These are phyloP conservation scores for Rachicladosporium sp. DNA, from an alignment of 2,329 filamentous ascomycete species.

Conservation along the genomic window DNA sequence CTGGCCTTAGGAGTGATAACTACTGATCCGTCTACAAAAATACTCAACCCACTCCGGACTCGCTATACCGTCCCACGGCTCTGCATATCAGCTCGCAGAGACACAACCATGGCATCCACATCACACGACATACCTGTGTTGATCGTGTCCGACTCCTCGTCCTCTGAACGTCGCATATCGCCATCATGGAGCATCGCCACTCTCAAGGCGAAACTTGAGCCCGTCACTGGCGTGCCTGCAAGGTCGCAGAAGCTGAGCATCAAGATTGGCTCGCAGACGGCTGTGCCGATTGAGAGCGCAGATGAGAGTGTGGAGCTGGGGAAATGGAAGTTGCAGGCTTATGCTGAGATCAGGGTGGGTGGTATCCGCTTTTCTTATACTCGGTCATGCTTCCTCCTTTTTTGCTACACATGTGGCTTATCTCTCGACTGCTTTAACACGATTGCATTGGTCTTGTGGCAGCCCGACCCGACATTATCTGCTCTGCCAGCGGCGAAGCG, in stretches of 20 bases:
- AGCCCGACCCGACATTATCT: too few relatives aligned
- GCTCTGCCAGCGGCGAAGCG: too few relatives aligned
- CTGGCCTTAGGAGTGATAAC: too few relatives aligned
- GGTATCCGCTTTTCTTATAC: too few relatives aligned
- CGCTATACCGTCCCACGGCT: too few relatives aligned
- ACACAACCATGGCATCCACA: conserved; percentile 13
- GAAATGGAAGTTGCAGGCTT: conserved; percentile 55
- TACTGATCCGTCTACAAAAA: too few relatives aligned
- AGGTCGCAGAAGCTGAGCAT: conserved; percentile 63
- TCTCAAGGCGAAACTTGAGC: conserved; percentile 78
- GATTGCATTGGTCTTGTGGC: too few relatives aligned
- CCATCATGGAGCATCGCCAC: conserved; percentile 81
- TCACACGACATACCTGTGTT: conserved; percentile 65
- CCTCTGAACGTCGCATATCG: conserved; percentile 80
- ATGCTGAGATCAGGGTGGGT: conserved; percentile 72
- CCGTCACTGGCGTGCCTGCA: conserved; percentile 83
- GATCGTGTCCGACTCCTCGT: conserved; percentile 62
- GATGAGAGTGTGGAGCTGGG: conserved; percentile 59
- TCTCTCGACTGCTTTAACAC: too few relatives aligned
- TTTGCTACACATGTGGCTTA: too few relatives aligned
- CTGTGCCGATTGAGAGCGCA: conserved; percentile 52
- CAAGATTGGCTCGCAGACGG: conserved; percentile 50
- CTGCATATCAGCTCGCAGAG: too few relatives aligned
- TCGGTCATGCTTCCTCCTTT: too few relatives aligned
- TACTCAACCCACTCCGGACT: too few relatives aligned